These are phyloP conservation scores for Tolypocladium cylindrosporum DNA, from an alignment of 2,329 filamentous ascomycete species.

Conservation along the genomic window DNA sequence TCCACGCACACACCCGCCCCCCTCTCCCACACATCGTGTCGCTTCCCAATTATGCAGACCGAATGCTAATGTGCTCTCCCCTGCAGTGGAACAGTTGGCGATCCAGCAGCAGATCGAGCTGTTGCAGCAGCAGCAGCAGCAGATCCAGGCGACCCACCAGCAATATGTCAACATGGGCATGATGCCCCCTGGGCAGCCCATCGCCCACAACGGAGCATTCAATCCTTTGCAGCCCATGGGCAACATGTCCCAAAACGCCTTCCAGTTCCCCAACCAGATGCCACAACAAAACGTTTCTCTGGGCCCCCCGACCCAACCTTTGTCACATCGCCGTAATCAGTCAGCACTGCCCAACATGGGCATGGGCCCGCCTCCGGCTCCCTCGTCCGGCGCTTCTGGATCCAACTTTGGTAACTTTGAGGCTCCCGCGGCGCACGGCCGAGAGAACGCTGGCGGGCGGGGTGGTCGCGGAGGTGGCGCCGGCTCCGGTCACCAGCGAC, in stretches of 20 bases:
- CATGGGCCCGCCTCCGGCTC: slow-evolving; percentile 80
- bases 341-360: slow-evolving; percentile 90
- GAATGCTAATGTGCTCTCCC: slow-evolving; percentile 4
- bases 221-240: slow-evolving; percentile 73
- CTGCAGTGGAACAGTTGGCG: slow-evolving; percentile 85
- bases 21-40: background rate
- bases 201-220: slow-evolving; percentile 62
- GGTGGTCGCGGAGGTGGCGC: slow-evolving; percentile 60
- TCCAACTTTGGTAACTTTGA: slow-evolving; percentile 71
- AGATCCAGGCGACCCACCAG: slow-evolving; percentile 91
- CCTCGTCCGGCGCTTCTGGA: slow-evolving; percentile 81
- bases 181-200: slow-evolving; percentile 70
- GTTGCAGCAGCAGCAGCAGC: slow-evolving; percentile 94
- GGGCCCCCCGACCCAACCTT: slow-evolving; percentile 66
- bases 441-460: slow-evolving; percentile 38
- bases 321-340: slow-evolving; percentile 93
- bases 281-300: slow-evolving; percentile 64
- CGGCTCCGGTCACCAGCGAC: slow-evolving; percentile 75
- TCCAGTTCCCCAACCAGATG: slow-evolving; percentile 79
- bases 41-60: background rate
- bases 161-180: slow-evolving; percentile 98
- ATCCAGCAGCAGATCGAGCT: slow-evolving; percentile 98
- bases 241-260: slow-evolving; percentile 70
- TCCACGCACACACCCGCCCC: background rate
- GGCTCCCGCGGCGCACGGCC: slow-evolving; percentile 31